Evolutionary conservation across 495 filamentous ascomycete species (phyloP).

Genomic region (Schizothecium vesticola): DNA sequence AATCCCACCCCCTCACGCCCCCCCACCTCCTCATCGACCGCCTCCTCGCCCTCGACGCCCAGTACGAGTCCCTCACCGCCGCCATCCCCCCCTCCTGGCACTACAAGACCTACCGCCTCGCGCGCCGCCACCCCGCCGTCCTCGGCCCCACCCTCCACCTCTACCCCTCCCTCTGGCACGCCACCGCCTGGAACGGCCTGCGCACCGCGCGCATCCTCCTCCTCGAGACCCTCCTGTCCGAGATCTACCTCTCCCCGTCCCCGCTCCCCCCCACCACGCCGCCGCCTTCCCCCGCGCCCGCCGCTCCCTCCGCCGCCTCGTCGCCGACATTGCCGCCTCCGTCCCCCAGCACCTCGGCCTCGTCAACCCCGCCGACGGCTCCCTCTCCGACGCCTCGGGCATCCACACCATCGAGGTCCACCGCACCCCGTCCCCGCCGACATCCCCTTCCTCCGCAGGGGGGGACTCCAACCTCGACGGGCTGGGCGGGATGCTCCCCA

Average conservation of each 20-base stretch:
- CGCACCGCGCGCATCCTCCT: conserved; percentile 53
- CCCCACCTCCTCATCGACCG: conserved; percentile 40
- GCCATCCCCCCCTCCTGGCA: conserved; percentile 36
- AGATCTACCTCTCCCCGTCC: conserved; percentile 21
- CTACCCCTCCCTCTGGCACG: conserved; percentile 48
- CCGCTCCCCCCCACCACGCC: conserved; percentile 16
- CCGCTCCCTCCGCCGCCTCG: conserved; percentile 28
- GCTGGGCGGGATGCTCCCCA: not conserved
- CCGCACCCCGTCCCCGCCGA: conserved; percentile 25
- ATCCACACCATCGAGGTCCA: conserved; percentile 30
- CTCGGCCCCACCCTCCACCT: conserved; percentile 50
- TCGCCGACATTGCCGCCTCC: conserved; percentile 41
- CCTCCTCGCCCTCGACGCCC: conserved; percentile 47
- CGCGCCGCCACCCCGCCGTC: conserved; percentile 34
- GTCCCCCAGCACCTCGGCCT: conserved; percentile 43
- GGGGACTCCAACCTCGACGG: not conserved
- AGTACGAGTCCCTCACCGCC: conserved; percentile 41
- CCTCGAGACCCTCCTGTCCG: conserved; percentile 46
- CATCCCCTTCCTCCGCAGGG: conserved; percentile 22
- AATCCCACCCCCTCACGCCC: conserved; percentile 32
- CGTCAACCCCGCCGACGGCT: conserved; percentile 24
- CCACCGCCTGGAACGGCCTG: conserved; percentile 53
- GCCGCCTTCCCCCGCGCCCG: conserved; percentile 26
- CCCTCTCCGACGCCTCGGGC: conserved; percentile 12
- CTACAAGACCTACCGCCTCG: conserved; percentile 29